A percentile compares a stretch with the other conserved stretches of the same genome.
These are phyloP conservation scores for Trichoderma endophyticum DNA, from an alignment of 2,329 filamentous ascomycete species.

Conservation along the genomic window DNA sequence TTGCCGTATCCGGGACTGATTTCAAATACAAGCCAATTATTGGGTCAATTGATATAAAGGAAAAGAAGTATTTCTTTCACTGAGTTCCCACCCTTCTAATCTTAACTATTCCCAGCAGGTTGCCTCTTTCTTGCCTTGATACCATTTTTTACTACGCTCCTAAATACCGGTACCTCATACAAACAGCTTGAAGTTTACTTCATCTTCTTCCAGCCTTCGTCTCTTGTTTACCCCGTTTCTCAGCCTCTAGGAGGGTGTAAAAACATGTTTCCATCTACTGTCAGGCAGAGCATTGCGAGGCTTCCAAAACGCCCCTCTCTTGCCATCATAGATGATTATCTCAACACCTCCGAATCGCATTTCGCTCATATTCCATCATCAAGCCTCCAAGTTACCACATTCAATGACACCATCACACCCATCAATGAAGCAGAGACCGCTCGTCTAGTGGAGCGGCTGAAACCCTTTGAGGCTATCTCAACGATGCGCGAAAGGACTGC, in stretches of 20 bases:
- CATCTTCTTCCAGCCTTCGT: neutral
- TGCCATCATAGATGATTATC: slow-evolving; percentile 1
- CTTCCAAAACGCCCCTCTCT: neutral
- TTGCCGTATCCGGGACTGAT: neutral
- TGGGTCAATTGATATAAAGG: neutral
- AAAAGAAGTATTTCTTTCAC: neutral
- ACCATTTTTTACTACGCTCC: neutral
- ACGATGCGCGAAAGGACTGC: slow-evolving; percentile 30
- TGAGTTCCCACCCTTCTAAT: neutral
- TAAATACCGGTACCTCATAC: neutral
- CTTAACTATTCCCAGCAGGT: neutral
- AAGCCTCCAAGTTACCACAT: neutral
- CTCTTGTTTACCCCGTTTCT: neutral
- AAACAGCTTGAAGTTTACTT: neutral
- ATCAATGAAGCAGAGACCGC: neutral
- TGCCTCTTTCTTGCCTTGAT: neutral
- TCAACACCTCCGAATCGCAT: neutral
- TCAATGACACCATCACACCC: neutral
- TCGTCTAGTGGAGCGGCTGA: neutral
- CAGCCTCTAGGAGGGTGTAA: neutral
- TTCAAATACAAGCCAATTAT: neutral
- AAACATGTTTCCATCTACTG: neutral
- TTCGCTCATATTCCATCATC: neutral
- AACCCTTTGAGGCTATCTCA: neutral
- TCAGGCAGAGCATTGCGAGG: neutral